These are phyloP conservation scores for Papiliotrema terrestris DNA, from an alignment of 1,284 basidiomycete species.

Conservation along the genomic window DNA sequence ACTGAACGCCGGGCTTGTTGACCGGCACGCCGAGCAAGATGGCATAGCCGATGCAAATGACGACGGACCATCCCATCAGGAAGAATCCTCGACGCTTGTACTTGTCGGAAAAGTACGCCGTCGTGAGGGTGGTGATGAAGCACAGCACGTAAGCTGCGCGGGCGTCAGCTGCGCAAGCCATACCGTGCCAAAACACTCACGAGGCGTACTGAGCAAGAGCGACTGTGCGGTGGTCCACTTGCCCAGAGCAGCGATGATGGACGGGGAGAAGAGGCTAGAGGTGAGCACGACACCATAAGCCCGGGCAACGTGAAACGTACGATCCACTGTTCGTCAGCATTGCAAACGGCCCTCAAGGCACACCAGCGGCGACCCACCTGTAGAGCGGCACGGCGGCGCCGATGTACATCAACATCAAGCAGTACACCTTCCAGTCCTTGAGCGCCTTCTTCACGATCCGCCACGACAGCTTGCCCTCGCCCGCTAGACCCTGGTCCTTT, in stretches of 20 bases:
- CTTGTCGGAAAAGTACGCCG: conserved; percentile 48
- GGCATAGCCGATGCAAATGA: conserved; percentile 50
- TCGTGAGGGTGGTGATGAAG: conserved; percentile 51
- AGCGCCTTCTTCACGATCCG: conserved; percentile 34
- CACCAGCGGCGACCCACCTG: conserved; percentile 20
- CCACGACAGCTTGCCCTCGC: conserved; percentile 40
- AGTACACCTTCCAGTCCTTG: conserved; percentile 43
- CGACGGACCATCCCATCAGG: conserved; percentile 50
- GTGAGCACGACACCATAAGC: not conserved
- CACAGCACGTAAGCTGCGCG: conserved; percentile 50
- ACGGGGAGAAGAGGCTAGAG: conserved; percentile 47
- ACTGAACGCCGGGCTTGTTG: conserved; percentile 38
- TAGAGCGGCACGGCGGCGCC: conserved; percentile 48
- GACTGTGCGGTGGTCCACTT: conserved; percentile 45
- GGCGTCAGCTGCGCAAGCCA: conserved; percentile 17
- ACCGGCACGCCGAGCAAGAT: conserved; percentile 43
- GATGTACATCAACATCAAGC: conserved; percentile 47
- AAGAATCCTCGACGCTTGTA: conserved; percentile 45
- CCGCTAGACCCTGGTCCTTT: conserved; percentile 45
- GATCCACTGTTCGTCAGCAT: conserved; percentile 19
- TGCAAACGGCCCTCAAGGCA: not conserved
- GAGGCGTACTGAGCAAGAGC: conserved; percentile 48
- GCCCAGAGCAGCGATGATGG: conserved; percentile 50
- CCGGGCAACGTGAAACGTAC: conserved; percentile 6
- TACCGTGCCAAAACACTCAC: conserved; percentile 17